A percentile compares a stretch with the other conserved stretches of the same genome.
These are phyloP conservation scores for Pythium pyrilobum DNA, from an alignment of 352 stramenopile genomes.

Conservation along the genomic window DNA sequence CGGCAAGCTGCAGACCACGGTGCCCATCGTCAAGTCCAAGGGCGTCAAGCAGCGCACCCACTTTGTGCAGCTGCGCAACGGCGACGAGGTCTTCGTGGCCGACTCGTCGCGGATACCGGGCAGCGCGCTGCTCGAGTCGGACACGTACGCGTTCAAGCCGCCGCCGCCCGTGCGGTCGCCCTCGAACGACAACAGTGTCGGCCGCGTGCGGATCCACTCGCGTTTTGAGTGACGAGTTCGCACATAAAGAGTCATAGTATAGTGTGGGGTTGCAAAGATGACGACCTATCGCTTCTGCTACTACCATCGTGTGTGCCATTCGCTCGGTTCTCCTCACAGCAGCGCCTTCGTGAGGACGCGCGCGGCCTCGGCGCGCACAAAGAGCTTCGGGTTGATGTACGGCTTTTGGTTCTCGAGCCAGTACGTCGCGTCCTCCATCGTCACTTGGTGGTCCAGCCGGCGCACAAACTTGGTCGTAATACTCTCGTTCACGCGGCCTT, in stretches of 20 bases:
- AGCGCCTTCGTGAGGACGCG: conserved; percentile 82
- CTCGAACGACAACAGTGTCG: conserved; percentile 23
- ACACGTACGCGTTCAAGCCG: conserved; percentile 69
- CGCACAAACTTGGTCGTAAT: conserved; percentile 50
- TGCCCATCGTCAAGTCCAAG: conserved; percentile 70
- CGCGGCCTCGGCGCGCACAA: conserved; percentile 72
- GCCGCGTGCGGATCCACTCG: conserved; percentile 62
- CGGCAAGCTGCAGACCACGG: conserved; percentile 45
- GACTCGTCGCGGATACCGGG: conserved; percentile 66
- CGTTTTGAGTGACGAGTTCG: conserved; percentile 41
- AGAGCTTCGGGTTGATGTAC: conserved; percentile 78
- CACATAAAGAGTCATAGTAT: background rate
- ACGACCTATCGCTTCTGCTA: background rate
- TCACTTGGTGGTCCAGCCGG: conserved; percentile 64
- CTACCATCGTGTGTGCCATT: background rate
- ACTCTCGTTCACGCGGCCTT: conserved; percentile 81
- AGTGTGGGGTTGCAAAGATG: background rate
- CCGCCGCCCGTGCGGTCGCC: conserved; percentile 24
- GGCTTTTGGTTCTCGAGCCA: conserved; percentile 83
- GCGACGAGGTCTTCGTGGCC: conserved; percentile 65
- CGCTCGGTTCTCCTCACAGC: conserved; percentile 19
- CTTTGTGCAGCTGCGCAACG: conserved; percentile 66
- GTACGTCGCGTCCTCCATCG: conserved; percentile 76
- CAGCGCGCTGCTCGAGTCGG: conserved; percentile 45
- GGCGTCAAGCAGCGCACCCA: conserved; percentile 83